A percentile compares a stretch with the other conserved stretches of the same genome.
Conservation (phyloP, 1,284 basidiomycete species). For the Pseudozyma flocculosa region DNA sequence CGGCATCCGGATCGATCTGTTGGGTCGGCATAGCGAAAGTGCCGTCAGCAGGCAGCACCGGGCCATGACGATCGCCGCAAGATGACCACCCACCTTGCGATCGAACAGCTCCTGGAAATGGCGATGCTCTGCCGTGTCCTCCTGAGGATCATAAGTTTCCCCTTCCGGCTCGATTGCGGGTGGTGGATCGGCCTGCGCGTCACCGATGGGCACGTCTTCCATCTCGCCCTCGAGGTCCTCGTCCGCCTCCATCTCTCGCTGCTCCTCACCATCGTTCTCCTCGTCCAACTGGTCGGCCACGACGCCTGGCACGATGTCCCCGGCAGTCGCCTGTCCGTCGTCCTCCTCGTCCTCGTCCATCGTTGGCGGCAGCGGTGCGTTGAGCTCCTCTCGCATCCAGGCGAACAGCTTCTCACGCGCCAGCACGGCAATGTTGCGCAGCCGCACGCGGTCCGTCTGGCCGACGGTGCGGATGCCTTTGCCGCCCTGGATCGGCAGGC, state of each 20-base stretch:
- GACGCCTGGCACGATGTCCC: neutral
- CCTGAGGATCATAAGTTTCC: slow-evolving; percentile 8
- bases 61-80: neutral
- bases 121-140: slow-evolving; percentile 26
- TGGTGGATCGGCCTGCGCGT: neutral
- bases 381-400: slow-evolving; percentile 47
- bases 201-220: slow-evolving; percentile 19
- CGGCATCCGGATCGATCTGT: slow-evolving; percentile 27
- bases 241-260: slow-evolving; percentile 2
- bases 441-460: slow-evolving; percentile 41
- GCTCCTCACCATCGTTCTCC: neutral
- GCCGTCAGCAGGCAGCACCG: neutral
- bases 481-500: slow-evolving; percentile 31
- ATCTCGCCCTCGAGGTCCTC: slow-evolving; percentile 16
- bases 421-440: slow-evolving; percentile 45
- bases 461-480: slow-evolving; percentile 29
- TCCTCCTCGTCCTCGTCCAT: slow-evolving; percentile 25
- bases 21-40: neutral
- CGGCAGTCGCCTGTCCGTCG: slow-evolving; percentile 4
- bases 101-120: slow-evolving; percentile 35
- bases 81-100: slow-evolving; percentile 5
- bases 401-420: slow-evolving; percentile 47
- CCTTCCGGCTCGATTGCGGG: neutral
- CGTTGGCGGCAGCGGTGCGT: slow-evolving; percentile 35
- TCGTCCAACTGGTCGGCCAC: neutral